These are phyloP conservation scores for Lipomyces sp. DNA, from an alignment of 805 yeast species.

Conservation along the genomic window DNA sequence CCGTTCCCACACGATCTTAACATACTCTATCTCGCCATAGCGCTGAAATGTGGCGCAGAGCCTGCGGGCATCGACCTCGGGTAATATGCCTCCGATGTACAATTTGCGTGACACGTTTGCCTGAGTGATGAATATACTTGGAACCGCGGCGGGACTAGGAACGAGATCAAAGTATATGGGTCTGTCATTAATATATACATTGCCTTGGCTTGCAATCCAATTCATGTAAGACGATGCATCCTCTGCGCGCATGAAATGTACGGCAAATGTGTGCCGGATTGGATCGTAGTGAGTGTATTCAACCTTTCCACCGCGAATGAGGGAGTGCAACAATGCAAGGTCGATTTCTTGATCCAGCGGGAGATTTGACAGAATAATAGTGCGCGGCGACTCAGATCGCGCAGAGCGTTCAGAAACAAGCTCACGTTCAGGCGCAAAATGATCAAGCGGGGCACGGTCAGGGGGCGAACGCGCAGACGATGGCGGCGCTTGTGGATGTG, in stretches of 20 bases:
- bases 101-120: slow-evolving; percentile 19
- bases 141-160: slow-evolving; percentile 16
- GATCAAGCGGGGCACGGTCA: no score
- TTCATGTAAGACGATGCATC: slow-evolving; percentile 15
- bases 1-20: slow-evolving; percentile 25
- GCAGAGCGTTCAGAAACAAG: neutral
- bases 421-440: no score
- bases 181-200: slow-evolving; percentile 17
- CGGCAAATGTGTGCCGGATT: slow-evolving; percentile 12
- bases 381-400: slow-evolving; percentile 4
- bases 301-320: slow-evolving; percentile 24
- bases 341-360: slow-evolving; percentile 26
- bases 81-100: slow-evolving; percentile 17
- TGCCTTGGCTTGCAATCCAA: slow-evolving; percentile 20
- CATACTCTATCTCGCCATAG: slow-evolving; percentile 25
- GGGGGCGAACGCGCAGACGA: no score
- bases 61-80: slow-evolving; percentile 14
- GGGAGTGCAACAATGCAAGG: slow-evolving; percentile 22
- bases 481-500: no score
- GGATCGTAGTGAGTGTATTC: slow-evolving; percentile 25
- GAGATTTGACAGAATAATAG: slow-evolving; percentile 21
- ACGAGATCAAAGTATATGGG: slow-evolving; percentile 13
- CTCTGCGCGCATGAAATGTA: slow-evolving; percentile 15
- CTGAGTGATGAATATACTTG: slow-evolving; percentile 7
- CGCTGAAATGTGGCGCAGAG: slow-evolving; percentile 19